These are phyloP conservation scores for Hymenoscyphus fraxineus DNA, from an alignment of 2,329 filamentous ascomycete genomes.

Conservation along the genomic window DNA sequence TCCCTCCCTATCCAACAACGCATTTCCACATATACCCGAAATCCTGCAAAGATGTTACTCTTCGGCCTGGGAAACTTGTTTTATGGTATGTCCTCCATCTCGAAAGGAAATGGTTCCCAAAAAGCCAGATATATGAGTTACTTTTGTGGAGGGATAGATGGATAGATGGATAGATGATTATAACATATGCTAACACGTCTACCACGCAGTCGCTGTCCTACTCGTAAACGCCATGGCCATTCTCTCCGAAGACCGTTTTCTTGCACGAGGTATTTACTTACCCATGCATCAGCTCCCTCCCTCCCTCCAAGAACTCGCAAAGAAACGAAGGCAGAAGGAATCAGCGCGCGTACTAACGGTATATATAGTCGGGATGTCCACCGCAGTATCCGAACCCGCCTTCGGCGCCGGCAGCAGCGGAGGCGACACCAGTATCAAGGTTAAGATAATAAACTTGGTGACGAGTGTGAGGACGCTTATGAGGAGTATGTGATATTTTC, in stretches of 20 bases:
- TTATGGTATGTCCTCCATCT: constrained; percentile 52
- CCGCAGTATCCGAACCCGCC: constrained; percentile 63
- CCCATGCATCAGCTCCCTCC: neutral
- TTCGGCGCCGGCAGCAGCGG: constrained; percentile 62
- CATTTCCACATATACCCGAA: neutral
- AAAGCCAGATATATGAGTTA: neutral
- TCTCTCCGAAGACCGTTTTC: constrained; percentile 91
- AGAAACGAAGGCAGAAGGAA: neutral
- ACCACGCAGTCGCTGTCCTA: constrained; percentile 66
- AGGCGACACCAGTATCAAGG: constrained; percentile 76
- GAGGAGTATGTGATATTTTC: constrained; percentile 89
- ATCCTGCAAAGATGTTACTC: constrained; percentile 58
- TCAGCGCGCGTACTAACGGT: neutral
- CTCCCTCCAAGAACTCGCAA: neutral
- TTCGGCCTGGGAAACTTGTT: constrained; percentile 66
- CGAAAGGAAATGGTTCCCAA: constrained; percentile 8
- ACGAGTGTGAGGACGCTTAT: constrained; percentile 87
- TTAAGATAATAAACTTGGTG: constrained; percentile 84
- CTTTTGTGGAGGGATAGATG: neutral
- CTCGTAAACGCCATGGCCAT: constrained; percentile 91
- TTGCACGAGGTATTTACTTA: constrained; percentile 62
- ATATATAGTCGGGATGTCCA: constrained; percentile 74
- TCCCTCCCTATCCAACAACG: neutral
- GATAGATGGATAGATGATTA: neutral
- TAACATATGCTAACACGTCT: constrained; percentile 10